These are phyloP conservation scores for Sonneratia caseolaris DNA, from an alignment of 345 rosid genomes.

Conservation along the genomic window DNA sequence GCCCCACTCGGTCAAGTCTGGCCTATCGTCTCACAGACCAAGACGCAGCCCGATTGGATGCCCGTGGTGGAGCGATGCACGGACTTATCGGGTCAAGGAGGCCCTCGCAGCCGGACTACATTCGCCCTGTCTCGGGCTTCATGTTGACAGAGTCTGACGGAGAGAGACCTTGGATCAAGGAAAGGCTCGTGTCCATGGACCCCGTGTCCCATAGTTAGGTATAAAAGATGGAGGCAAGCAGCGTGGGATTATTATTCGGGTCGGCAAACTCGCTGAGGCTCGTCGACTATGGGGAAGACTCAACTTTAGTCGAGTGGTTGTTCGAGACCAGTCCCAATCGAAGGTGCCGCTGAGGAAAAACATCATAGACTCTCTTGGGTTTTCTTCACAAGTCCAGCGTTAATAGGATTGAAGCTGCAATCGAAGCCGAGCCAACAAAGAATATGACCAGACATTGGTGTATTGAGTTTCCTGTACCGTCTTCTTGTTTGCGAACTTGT, in stretches of 20 bases:
- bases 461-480: background rate
- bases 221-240: conserved; percentile 43
- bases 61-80: conserved; percentile 49
- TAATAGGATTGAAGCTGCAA: conserved; percentile 32
- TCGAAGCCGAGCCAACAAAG: conserved; percentile 18
- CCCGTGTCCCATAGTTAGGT: conserved; percentile 20
- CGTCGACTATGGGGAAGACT: conserved; percentile 29
- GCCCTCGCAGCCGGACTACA: conserved; percentile 27
- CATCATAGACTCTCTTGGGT: conserved; percentile 33
- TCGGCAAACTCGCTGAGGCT: conserved; percentile 32
- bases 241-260: conserved; percentile 42
- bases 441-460: background rate
- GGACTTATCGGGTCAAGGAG: conserved; percentile 33
- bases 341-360: conserved; percentile 30
- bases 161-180: conserved; percentile 53
- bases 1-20: conserved; percentile 36
- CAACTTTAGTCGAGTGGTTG: conserved; percentile 34
- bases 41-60: conserved; percentile 42
- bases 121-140: conserved; percentile 41
- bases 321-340: conserved; percentile 32
- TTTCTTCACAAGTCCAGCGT: conserved; percentile 46
- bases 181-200: conserved; percentile 42
- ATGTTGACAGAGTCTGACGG: conserved; percentile 48
- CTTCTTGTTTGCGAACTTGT: background rate
- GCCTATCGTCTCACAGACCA: conserved; percentile 35